Conservation (phyloP, 306 rosid species). For the Boehmeria nivea region DNA sequence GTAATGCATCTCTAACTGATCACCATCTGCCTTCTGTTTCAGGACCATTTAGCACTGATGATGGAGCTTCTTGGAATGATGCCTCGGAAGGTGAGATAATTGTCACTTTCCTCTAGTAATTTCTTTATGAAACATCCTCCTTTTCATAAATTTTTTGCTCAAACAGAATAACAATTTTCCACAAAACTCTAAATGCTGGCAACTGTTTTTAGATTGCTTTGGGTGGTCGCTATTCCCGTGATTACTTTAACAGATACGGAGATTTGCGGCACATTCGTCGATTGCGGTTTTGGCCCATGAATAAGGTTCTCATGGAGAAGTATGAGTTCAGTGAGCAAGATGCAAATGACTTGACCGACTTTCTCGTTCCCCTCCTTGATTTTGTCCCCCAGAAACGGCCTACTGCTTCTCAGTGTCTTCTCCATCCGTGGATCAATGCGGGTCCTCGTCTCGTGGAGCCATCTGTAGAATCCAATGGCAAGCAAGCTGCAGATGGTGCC, state of each 20-base stretch:
- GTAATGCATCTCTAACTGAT: no score
- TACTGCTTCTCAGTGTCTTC: constrained; percentile 77
- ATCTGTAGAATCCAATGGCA: constrained; percentile 37
- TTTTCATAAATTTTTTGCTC: no score
- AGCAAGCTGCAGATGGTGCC: constrained; percentile 24
- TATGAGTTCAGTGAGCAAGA: constrained; percentile 84
- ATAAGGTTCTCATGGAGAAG: constrained; percentile 79
- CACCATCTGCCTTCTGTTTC: constrained; percentile 6
- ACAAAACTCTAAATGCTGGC: constrained; percentile 22
- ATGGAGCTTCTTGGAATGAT: constrained; percentile 99
- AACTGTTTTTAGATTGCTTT: constrained; percentile 67
- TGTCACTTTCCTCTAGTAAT: no score
- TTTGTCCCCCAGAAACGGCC: constrained; percentile 94
- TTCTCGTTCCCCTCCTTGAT: constrained; percentile 76
- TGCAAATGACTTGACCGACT: constrained; percentile 60
- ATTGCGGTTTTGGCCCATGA: constrained; percentile 90
- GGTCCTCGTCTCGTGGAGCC: constrained; percentile 75
- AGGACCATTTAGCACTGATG: constrained; percentile 98
- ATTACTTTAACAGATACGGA: constrained; percentile 87
- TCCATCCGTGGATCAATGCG: constrained; percentile 79
- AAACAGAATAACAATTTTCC: no score
- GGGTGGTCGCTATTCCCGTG: constrained; percentile 93
- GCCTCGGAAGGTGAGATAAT: constrained; percentile 82
- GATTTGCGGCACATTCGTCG: constrained; percentile 88
- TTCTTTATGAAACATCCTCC: no score